Base-by-base conservation (phyloP, 179 eudicot genomes). In the Gypsophila paniculata region DNA sequence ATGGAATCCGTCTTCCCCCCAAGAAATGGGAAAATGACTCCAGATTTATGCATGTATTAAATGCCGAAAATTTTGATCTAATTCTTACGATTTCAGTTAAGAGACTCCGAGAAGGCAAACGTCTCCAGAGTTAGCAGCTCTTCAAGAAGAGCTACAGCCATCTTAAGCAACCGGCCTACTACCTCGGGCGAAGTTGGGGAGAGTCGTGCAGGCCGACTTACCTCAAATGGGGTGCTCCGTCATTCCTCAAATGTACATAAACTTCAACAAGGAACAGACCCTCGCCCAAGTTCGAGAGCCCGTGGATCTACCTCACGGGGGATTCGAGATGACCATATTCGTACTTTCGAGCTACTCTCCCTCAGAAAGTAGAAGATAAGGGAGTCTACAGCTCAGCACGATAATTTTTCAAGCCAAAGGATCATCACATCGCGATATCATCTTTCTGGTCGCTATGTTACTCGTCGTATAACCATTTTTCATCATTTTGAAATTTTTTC, bases 281-380 rank as follows among this genome's bases (percentile, higher is more conserved):
- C 91, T 32, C 82, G 89, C 74, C 81, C 91, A 38, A 75, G 89
- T 32, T 78, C 87, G 4, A 82, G 83, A 51, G 58, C 88, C 39
- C 94, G 90, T 18, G 75, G 81, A 6, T 23, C 93, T 14, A 71
- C 78, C 4, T 57, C 88, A 73, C 83, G 90, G 74, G 84, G 86
- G 34, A 58, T 83, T 34, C 89, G 87, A 1, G 91, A 88, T 59
- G 96, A 92, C 65, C 89, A 91, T 60, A 79, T 90, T 58, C 92
- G 92, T 71, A 92, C 90, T 87, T 90, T 92, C 26, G 96, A 92
- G 76, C 74, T 90, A 70, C 95, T 90, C 74, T 86, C 96, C 8
- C 82, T 88, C 76, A 79, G 84, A 79, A 86, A 86, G 76, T 88
- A 75, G 71, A 48, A 6, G 46, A 9, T 3, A 29, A 42, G 59